Percentiles rank a stretch among this genome's conserved stretches.
These are phyloP conservation scores for Agrostemma githago DNA, from an alignment of 148 eudicot genomes.

Conservation along the genomic window DNA sequence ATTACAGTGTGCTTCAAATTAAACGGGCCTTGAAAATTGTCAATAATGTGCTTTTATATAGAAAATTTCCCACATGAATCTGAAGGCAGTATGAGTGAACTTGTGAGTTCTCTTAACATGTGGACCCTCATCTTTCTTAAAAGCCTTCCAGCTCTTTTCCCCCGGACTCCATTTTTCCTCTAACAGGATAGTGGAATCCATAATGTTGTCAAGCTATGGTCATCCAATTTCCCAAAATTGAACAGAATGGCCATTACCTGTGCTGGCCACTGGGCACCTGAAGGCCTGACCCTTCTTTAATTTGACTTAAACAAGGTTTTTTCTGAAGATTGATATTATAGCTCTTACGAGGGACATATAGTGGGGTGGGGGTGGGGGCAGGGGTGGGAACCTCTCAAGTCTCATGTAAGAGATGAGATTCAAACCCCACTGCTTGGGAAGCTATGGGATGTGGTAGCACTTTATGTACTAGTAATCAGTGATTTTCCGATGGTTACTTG, in stretches of 20 bases:
- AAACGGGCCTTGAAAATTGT: not conserved
- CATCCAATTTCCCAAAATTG: too few relatives aligned
- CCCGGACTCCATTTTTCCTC: too few relatives aligned
- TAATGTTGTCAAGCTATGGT: too few relatives aligned
- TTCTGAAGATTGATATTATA: not conserved
- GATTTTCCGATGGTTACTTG: not conserved
- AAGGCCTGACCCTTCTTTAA: not conserved
- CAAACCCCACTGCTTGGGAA: not conserved
- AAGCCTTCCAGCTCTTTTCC: too few relatives aligned
- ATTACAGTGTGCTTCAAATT: not conserved
- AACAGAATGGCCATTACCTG: too few relatives aligned
- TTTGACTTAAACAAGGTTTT: not conserved
- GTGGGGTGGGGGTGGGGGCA: not conserved
- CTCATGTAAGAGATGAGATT: not conserved
- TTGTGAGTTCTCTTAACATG: not conserved
- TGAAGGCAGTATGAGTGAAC: not conserved
- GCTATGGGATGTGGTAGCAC: too few relatives aligned
- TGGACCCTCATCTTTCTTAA: not conserved
- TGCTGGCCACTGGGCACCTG: not conserved
- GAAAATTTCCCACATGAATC: not conserved
- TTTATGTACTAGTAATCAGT: not conserved
- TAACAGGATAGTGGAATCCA: too few relatives aligned
- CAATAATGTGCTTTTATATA: not conserved
- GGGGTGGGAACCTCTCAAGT: not conserved
- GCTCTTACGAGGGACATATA: not conserved